These are phyloP conservation scores for Coemansia sp. DNA, from an alignment of 192 early-diverging fungal species.

Conservation along the genomic window DNA sequence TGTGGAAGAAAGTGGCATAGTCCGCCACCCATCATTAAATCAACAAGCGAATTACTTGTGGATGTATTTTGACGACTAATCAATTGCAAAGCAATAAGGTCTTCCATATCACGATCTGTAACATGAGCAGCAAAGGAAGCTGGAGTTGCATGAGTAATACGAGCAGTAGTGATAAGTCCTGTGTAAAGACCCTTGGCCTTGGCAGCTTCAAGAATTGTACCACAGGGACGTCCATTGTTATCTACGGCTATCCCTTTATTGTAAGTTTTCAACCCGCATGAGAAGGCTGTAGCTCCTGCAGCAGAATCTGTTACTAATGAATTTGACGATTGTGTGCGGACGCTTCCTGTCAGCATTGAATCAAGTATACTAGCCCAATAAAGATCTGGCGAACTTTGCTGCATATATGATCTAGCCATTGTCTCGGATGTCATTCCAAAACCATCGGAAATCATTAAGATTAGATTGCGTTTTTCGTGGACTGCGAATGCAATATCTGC, in stretches of 20 bases:
- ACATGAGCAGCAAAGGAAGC: constrained; percentile 61
- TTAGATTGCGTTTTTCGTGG: constrained; percentile 47
- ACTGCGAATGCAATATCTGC: background rate
- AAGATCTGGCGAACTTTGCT: constrained; percentile 7
- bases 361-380: constrained; percentile 51
- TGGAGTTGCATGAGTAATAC: constrained; percentile 64
- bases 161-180: constrained; percentile 58
- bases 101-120: constrained; percentile 53
- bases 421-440: constrained; percentile 62
- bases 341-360: constrained; percentile 48
- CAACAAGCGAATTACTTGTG: constrained; percentile 16
- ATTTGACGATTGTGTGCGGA: constrained; percentile 54
- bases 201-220: constrained; percentile 62
- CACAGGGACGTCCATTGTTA: constrained; percentile 47
- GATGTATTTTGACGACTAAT: constrained; percentile 39
- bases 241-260: constrained; percentile 59
- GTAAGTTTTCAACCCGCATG: constrained; percentile 56
- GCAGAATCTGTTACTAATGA: constrained; percentile 62
- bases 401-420: constrained; percentile 52
- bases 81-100: constrained; percentile 56
- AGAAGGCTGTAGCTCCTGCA: constrained; percentile 61
- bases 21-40: constrained; percentile 61
- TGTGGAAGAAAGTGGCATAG: constrained; percentile 53
- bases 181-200: constrained; percentile 50
- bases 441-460: constrained; percentile 64